Evolutionary conservation across 139 green algal genomes (phyloP).

Genomic region (Micromonas pusilla): DNA sequence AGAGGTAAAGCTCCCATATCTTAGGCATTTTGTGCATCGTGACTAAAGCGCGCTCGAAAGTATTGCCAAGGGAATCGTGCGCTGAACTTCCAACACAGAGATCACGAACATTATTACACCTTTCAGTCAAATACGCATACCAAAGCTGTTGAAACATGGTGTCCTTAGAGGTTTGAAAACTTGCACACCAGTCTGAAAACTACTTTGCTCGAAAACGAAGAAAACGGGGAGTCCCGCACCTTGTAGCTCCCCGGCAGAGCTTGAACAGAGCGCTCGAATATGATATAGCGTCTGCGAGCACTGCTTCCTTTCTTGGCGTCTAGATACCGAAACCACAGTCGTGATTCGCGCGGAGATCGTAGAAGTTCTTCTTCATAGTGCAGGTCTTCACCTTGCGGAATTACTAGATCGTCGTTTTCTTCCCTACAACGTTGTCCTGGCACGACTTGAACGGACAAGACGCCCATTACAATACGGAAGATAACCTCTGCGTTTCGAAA

Average conservation of each 20-base stretch:
- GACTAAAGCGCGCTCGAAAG: slow-evolving; percentile 88
- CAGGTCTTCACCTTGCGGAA: background rate
- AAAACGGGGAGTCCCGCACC: no score
- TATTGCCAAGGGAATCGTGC: background rate
- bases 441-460: no score
- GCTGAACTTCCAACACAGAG: background rate
- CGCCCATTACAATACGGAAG: no score
- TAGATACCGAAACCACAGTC: background rate
- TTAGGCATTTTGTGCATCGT: slow-evolving; percentile 97
- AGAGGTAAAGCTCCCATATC: slow-evolving; percentile 88
- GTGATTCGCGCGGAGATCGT: background rate
- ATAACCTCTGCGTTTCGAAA: no score
- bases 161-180: background rate
- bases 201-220: background rate
- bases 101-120: background rate
- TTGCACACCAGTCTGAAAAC: background rate
- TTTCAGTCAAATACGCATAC: background rate
- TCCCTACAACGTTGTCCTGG: no score
- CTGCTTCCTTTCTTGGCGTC: background rate
- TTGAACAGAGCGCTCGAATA: background rate
- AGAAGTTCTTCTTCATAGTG: background rate
- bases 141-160: background rate
- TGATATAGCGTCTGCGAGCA: background rate
- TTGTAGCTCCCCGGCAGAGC: background rate
- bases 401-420: no score